Base-by-base conservation (phyloP, 345 rosid species). In the Lepidium sativum region DNA sequence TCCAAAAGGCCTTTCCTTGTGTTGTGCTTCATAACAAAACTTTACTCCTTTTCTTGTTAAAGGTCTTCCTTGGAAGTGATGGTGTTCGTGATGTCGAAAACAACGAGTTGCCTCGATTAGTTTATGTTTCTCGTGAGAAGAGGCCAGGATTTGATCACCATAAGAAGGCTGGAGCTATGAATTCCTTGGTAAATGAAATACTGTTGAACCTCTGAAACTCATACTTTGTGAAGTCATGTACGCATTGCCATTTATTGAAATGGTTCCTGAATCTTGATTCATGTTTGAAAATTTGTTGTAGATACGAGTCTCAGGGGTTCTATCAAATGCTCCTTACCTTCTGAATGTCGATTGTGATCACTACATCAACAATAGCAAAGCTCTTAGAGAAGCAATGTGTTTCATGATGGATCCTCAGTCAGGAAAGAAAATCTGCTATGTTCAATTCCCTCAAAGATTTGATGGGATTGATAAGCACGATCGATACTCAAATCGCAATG, bases 141-240 rank as follows among this genome's bases (percentile, higher is more conserved):
- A 82, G 99, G 68, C 99, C 99, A 0, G 97, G 99, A 10, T 94
- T 90, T 77, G 99, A 94, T 11, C 99, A 94, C 71, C 99, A 94
- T 60, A 94, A 94, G 67, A 94, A 94, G 82, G 99, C 99, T 57
- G 99, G 97, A 39, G 99, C 99, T 61, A 94, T 94, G 99, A 94
- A 94, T 80, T 56, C 97, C 39, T 75, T 94, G 85, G 99, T 94
- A 82, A 67, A 76, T 45, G 21, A 16, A 39, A 45, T 68, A 34
- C 34, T 25, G 63, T 39, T 6, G 16, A 47, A 47, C 4, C 43
- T 31, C 31, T 5, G 20, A 38, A 49, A 35, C 20, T 9, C 23
- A 32, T 34, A 68, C 14, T 10, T 6, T 42, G 54, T 61, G 47
- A 18, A 54, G 50, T 54, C 48, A 21, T 38, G 14, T 55, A 15